A percentile compares a stretch with the other conserved stretches of the same genome.
Conservation (phyloP, 805 yeast genomes). For the Saturnispora diversa region DNA sequence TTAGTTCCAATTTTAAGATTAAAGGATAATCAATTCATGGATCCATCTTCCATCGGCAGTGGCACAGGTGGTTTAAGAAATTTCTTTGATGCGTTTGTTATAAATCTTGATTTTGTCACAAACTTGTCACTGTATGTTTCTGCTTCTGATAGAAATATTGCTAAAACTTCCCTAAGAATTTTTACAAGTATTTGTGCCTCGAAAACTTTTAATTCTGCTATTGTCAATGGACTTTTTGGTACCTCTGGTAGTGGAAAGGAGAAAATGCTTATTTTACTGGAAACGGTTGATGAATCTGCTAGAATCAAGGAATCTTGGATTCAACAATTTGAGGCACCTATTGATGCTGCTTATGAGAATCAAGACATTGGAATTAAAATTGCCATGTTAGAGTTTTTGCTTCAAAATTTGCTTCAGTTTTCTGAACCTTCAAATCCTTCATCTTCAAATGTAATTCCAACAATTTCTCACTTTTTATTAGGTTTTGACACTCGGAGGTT, state of each 20-base stretch:
- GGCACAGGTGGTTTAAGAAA: conserved; percentile 45
- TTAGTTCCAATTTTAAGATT: conserved; percentile 43
- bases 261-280: conserved; percentile 60
- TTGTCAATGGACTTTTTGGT: conserved; percentile 22
- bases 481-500: conserved; percentile 58
- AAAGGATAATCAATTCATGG: conserved; percentile 32
- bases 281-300: conserved; percentile 69
- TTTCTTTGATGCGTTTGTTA: conserved; percentile 64
- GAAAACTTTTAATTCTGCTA: conserved; percentile 33
- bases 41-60: conserved; percentile 41
- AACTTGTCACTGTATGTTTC: conserved; percentile 73
- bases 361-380: conserved; percentile 42
- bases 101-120: conserved; percentile 63
- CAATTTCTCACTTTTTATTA: conserved; percentile 65
- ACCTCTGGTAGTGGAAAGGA: conserved; percentile 35
- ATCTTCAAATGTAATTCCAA: conserved; percentile 24
- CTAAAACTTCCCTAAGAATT: conserved; percentile 45
- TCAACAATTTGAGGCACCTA: conserved; percentile 48
- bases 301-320: conserved; percentile 68
- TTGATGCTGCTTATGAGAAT: conserved; percentile 22
- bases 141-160: conserved; percentile 40
- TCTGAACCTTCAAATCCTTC: neutral
- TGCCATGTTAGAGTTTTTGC: conserved; percentile 51
- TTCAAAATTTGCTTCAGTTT: conserved; percentile 34
- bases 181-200: conserved; percentile 39